Evolutionary conservation across 2,329 filamentous ascomycete species (phyloP).

Genomic region (Corniculantispora saksenae): DNA sequence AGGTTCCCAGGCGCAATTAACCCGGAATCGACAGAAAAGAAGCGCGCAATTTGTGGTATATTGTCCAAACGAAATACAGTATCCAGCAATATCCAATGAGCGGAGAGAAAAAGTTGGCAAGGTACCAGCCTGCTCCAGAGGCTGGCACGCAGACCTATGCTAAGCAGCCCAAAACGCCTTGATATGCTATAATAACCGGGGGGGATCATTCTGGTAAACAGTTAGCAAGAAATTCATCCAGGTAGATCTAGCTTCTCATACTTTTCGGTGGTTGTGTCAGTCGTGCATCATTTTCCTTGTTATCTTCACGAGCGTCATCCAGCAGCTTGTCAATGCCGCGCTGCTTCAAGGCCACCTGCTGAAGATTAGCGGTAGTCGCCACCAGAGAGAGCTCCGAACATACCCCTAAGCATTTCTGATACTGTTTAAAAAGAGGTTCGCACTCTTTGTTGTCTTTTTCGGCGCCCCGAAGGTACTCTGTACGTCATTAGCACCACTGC

Average conservation of each 20-base stretch:
- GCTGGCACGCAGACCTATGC: not conserved
- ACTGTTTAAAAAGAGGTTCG: slow-evolving; percentile 80
- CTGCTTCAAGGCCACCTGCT: slow-evolving; percentile 79
- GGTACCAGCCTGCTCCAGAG: not conserved
- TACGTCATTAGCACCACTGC: not conserved
- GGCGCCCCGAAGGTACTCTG: slow-evolving; percentile 87
- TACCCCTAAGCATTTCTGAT: slow-evolving; percentile 83
- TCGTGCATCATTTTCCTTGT: slow-evolving; percentile 77
- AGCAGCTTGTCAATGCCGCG: slow-evolving; percentile 91
- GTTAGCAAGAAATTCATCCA: slow-evolving; percentile 45
- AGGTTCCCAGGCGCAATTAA: not conserved
- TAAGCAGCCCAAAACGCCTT: slow-evolving; percentile 4
- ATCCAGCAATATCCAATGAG: slow-evolving; percentile 8
- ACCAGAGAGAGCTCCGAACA: slow-evolving; percentile 29
- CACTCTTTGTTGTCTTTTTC: slow-evolving; percentile 84
- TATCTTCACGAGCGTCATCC: slow-evolving; percentile 85
- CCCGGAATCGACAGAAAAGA: not conserved
- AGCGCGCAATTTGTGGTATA: not conserved
- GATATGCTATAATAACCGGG: slow-evolving; percentile 34
- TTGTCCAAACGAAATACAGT: not conserved
- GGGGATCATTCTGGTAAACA: not conserved
- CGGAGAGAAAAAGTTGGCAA: not conserved
- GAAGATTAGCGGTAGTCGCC: not conserved
- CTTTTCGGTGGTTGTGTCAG: slow-evolving; percentile 43
- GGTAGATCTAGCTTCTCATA: slow-evolving; percentile 39